Base-by-base conservation (phyloP, 2,329 filamentous ascomycete species). In the Penicillium sp. region DNA sequence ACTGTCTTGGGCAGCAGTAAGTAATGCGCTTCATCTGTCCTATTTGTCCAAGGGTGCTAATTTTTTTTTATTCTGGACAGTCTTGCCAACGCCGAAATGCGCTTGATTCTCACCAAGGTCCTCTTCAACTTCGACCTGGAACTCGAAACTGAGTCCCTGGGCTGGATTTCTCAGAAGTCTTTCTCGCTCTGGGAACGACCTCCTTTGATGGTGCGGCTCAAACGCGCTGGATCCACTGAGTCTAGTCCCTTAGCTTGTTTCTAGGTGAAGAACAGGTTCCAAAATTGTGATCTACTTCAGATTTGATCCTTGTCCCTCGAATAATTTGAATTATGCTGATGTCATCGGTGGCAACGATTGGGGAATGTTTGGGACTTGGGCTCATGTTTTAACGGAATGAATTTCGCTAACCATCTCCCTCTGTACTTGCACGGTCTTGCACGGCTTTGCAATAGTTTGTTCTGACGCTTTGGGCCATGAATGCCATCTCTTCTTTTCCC, bases 121-220 rank as follows among this genome's bases (percentile, higher is more conserved):
- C 45, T 74, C 4, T 73, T 65, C 51, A 60, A 67, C 29, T 76
- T 74, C 31, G 74, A 76, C 36, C 42, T 76, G 2, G 61, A 70
- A 23, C 63, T 76, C 3, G 62, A 56, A 10, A 52, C 65, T 0
- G 69, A 73, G 46, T 57, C 53, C 5, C 1, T 41, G 3, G n/a
- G 49, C 13, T 68, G 65, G 64, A 12, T 16, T 3, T 53, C 69
- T 1, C 74, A 76, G 56, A 46, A 60, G 4, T 63, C 61, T 0
- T 76, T 63, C 41, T 64, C 60, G 4, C 52, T 75, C 7, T 77
- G 74, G 74, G 60, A 70, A 52, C 73, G 74, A 51, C 54, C 55
- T 15, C 47, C 56, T 18, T 42, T 74, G 33, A 67, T 67, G 54
- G 65, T 71, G 18, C 21, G 26, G 23, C 23, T 42, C 21, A 24